A percentile compares a stretch with the other conserved stretches of the same genome.
phyloP scores from a whole-genome alignment of 441 rosid genomes.

The Jatropha podagrica region DNA sequence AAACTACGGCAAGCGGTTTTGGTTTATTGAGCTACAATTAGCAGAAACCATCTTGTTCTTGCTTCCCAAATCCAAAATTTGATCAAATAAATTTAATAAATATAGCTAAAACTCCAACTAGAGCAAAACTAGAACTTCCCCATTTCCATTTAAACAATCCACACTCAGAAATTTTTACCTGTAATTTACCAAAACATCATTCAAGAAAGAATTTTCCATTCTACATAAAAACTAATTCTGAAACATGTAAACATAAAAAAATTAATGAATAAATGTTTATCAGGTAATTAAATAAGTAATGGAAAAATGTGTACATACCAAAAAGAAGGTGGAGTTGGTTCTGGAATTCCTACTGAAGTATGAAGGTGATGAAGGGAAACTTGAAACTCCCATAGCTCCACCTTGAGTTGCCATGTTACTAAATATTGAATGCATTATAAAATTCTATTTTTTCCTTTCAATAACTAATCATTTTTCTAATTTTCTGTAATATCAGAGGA shows the following conservation, averaged over 20 bases:
- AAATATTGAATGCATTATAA: not conserved
- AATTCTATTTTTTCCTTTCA: not conserved
- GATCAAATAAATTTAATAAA: not conserved
- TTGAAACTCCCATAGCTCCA: conserved; percentile 57
- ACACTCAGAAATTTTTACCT: no score
- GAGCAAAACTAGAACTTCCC: not conserved
- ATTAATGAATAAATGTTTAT: not conserved
- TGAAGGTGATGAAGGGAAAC: conserved; percentile 55
- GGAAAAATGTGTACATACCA: conserved; percentile 39
- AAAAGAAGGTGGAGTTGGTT: conserved; percentile 33
- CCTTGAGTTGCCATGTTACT: conserved; percentile 58
- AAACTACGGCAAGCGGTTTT: no score
- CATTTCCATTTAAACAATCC: no score
- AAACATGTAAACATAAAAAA: no score
- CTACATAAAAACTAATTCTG: no score
- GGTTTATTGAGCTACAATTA: no score
- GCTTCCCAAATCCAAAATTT: not conserved
- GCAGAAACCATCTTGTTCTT: not conserved
- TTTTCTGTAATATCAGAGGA: not conserved
- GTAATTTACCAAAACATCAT: not conserved
- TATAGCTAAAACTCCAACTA: not conserved
- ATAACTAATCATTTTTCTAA: conserved; percentile 10
- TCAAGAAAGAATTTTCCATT: not conserved
- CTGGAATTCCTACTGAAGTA: conserved; percentile 34
- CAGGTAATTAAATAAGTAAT: not conserved